A percentile compares a stretch with the other conserved stretches of the same genome.
phyloP scores from a whole-genome alignment of 495 filamentous ascomycete species.

The Aspergillus baeticus region DNA sequence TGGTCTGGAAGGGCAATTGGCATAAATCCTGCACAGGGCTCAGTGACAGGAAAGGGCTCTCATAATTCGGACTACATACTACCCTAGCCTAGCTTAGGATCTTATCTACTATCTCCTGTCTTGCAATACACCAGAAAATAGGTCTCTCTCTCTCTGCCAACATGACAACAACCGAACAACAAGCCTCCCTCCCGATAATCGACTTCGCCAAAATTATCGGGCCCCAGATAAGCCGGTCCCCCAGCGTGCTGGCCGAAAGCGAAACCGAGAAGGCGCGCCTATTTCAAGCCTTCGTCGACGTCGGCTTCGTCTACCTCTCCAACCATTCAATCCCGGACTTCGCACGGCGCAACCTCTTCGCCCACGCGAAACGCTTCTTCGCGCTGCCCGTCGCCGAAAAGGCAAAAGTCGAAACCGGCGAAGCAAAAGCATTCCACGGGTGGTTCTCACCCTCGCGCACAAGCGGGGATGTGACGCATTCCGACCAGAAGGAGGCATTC shows the following conservation, averaged over 20 bases:
- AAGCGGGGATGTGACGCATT: background rate
- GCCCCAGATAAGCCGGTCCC: background rate
- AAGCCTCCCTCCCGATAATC: slow-evolving; percentile 2
- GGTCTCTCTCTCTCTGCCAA: too few relatives aligned
- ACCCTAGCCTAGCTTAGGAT: too few relatives aligned
- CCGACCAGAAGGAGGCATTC: slow-evolving; percentile 14
- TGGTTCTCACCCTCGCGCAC: slow-evolving; percentile 6
- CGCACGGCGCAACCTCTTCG: slow-evolving; percentile 2
- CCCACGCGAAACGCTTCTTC: slow-evolving; percentile 9
- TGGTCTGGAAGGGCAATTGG: too few relatives aligned
- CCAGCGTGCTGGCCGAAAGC: background rate
- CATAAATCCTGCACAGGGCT: too few relatives aligned
- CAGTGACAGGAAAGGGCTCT: too few relatives aligned
- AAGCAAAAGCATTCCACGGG: slow-evolving; percentile 9
- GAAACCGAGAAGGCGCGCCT: background rate
- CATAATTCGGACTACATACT: too few relatives aligned
- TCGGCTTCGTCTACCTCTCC: slow-evolving; percentile 12
- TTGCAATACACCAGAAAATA: background rate
- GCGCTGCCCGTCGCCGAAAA: slow-evolving; percentile 5
- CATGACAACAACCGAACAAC: background rate
- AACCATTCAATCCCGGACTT: slow-evolving; percentile 4
- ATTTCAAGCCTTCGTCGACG: slow-evolving; percentile 10
- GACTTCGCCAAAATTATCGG: slow-evolving; percentile 10
- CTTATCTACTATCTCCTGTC: too few relatives aligned
- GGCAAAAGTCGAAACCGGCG: slow-evolving; percentile 1